Base-by-base conservation (phyloP, 805 yeast species). In the Saccharomycopsis synnaedendra region DNA sequence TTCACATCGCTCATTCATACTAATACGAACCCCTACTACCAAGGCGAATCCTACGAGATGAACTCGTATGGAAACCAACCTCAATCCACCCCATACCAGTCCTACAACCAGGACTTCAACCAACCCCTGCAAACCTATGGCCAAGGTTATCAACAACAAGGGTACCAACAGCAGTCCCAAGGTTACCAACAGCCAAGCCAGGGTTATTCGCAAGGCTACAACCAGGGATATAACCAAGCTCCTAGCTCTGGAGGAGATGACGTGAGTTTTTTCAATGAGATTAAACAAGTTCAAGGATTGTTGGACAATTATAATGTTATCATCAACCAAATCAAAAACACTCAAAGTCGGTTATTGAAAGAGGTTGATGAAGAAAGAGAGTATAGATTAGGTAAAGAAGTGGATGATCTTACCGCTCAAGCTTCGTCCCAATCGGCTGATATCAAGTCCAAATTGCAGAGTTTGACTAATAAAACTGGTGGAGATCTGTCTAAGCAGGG, bases 401-500 rank as follows among this genome's bases (percentile, higher is more conserved):
- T 93, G 51, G 96, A 89, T 60, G 70, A 76, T 51, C 71, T 85
- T 50, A 80, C 81, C 45, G 69, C 83, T 43, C 94, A 88, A 62
- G 85, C 95, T 3, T 75, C 85, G 41, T 76, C 85, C 46, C 72
- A 87, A 58, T 95, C 90, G 60, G 72, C 74, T 54, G 72, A 75
- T 48, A 77, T 93, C 62, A 89, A 86, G 66, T 65, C 71, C 52
- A 75, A 86, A 60, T 82, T 93, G 63, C 85, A 86, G 64, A 68
- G 74, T 52, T 80, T 85, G 46, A 95, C 86, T 65, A 74, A 80
- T 53, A 71, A 72, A 45, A 82, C 85, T 38, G 75, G 75, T 42
- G 73, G 71, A 45, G 96, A 88, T 68, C 68, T 77, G 42, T 85
- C 93, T 58, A 87, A 86, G 65, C 78, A 79, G 60, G 85, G 85